Evolutionary conservation across 805 yeast species (phyloP).

Genomic region (Pichia pseudocactophila): DNA sequence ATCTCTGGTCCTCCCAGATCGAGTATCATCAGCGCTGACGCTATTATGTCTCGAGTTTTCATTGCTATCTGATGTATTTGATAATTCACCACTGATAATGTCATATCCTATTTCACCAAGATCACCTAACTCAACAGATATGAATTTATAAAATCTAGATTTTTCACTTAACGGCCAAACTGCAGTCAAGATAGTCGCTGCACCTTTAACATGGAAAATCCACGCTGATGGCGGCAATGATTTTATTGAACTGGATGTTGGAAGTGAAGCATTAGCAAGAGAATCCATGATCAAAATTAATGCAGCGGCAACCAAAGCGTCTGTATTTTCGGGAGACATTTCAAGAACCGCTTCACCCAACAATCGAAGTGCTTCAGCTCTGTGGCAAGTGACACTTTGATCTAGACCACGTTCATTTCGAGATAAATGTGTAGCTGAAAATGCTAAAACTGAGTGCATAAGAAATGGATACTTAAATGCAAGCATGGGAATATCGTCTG

Average conservation of each 20-base stretch:
- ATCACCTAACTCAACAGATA: slow-evolving; percentile 85
- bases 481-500: slow-evolving; percentile 74
- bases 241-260: slow-evolving; percentile 38
- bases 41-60: slow-evolving; percentile 10
- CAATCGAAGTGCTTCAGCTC: slow-evolving; percentile 77
- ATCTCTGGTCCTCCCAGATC: neutral
- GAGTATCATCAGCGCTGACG: slow-evolving; percentile 4
- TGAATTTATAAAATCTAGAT: slow-evolving; percentile 57
- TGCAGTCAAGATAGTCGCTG: slow-evolving; percentile 89
- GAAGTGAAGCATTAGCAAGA: slow-evolving; percentile 78
- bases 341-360: slow-evolving; percentile 80
- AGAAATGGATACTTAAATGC: slow-evolving; percentile 84
- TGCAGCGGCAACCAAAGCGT: slow-evolving; percentile 89
- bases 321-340: slow-evolving; percentile 78
- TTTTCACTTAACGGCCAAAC: slow-evolving; percentile 84
- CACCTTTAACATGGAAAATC: slow-evolving; percentile 96
- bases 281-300: slow-evolving; percentile 87
- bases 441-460: slow-evolving; percentile 87
- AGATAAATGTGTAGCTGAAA: slow-evolving; percentile 86
- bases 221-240: slow-evolving; percentile 89
- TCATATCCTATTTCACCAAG: slow-evolving; percentile 58
- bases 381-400: slow-evolving; percentile 73
- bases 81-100: slow-evolving; percentile 27
- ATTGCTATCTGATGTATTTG: slow-evolving; percentile 20
- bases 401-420: slow-evolving; percentile 69